Evolutionary conservation across 2,329 filamentous ascomycete genomes (phyloP).

Genomic region (Cercospora sojina): DNA sequence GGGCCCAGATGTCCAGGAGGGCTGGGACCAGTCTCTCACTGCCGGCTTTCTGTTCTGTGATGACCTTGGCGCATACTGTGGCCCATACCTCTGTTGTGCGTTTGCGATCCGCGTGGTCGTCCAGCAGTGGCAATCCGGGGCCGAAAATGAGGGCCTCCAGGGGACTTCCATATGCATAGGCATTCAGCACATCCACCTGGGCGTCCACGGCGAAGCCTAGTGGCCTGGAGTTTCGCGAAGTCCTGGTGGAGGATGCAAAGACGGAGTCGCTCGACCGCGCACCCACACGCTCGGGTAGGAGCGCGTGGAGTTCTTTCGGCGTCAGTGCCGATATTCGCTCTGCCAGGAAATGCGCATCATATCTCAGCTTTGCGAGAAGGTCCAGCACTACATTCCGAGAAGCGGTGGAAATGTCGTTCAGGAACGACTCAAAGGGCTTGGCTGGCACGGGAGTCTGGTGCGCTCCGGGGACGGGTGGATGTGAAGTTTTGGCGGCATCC

Average conservation of each 20-base stretch:
- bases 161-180: slow-evolving; percentile 28
- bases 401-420: slow-evolving; percentile 71
- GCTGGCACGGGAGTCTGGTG: slow-evolving; percentile 65
- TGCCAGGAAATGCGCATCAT: slow-evolving; percentile 84
- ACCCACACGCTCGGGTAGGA: slow-evolving; percentile 75
- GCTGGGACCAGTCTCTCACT: slow-evolving; percentile 79
- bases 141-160: slow-evolving; percentile 36
- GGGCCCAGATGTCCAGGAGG: slow-evolving; percentile 82
- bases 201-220: slow-evolving; percentile 33
- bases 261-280: slow-evolving; percentile 82
- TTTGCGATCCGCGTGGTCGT: slow-evolving; percentile 60
- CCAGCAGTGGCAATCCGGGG: slow-evolving; percentile 43
- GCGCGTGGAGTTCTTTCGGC: slow-evolving; percentile 70
- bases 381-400: slow-evolving; percentile 73
- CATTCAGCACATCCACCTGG: slow-evolving; percentile 31
- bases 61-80: slow-evolving; percentile 77
- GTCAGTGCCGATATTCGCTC: slow-evolving; percentile 74
- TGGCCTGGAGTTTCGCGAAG: slow-evolving; percentile 44
- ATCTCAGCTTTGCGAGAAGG: slow-evolving; percentile 78
- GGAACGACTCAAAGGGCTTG: slow-evolving; percentile 43
- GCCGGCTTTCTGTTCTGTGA: slow-evolving; percentile 72
- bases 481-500: slow-evolving; percentile 67
- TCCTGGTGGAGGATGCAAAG: slow-evolving; percentile 59
- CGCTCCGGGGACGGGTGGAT: slow-evolving; percentile 6
- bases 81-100: slow-evolving; percentile 85